A percentile compares a stretch with the other conserved stretches of the same genome.
Conservation (phyloP, 2,329 filamentous ascomycete species). For the Clarireedia homoeocarpa region DNA sequence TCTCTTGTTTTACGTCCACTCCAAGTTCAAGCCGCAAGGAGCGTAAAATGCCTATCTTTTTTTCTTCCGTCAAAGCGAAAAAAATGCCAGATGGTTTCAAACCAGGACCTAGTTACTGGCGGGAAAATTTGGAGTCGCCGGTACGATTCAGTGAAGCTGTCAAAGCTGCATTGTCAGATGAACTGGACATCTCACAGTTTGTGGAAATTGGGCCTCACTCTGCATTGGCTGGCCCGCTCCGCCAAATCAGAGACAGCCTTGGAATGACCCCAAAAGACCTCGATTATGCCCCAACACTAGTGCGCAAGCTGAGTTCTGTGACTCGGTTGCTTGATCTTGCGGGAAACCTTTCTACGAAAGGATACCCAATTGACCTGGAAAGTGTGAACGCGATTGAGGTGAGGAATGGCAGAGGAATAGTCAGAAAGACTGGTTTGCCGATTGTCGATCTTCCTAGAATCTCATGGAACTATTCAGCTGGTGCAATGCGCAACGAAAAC, state of each 20-base stretch:
- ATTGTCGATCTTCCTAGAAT: slow-evolving; percentile 33
- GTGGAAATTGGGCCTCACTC: slow-evolving; percentile 17
- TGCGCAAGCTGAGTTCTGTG: slow-evolving; percentile 4
- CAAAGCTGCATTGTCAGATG: background rate
- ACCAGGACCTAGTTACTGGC: slow-evolving; percentile 11
- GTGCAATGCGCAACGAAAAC: background rate
- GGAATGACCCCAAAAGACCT: slow-evolving; percentile 20
- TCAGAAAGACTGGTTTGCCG: background rate
- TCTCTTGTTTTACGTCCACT: background rate
- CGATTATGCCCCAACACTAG: slow-evolving; percentile 18
- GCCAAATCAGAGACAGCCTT: slow-evolving; percentile 6
- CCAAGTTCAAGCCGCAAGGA: background rate
- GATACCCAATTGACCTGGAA: slow-evolving; percentile 4
- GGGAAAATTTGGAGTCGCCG: slow-evolving; percentile 10
- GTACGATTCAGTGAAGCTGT: slow-evolving; percentile 12
- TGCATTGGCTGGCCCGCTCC: slow-evolving; percentile 10
- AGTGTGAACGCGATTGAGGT: slow-evolving; percentile 27
- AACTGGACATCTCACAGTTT: background rate
- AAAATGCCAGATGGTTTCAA: background rate
- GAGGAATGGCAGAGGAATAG: background rate
- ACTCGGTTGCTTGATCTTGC: slow-evolving; percentile 6
- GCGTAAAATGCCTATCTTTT: background rate
- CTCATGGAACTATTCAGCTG: slow-evolving; percentile 38
- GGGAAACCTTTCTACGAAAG: slow-evolving; percentile 8
- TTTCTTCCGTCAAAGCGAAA: background rate